Conservation (phyloP, 179 eudicot genomes). For the Beta lomatogona region DNA sequence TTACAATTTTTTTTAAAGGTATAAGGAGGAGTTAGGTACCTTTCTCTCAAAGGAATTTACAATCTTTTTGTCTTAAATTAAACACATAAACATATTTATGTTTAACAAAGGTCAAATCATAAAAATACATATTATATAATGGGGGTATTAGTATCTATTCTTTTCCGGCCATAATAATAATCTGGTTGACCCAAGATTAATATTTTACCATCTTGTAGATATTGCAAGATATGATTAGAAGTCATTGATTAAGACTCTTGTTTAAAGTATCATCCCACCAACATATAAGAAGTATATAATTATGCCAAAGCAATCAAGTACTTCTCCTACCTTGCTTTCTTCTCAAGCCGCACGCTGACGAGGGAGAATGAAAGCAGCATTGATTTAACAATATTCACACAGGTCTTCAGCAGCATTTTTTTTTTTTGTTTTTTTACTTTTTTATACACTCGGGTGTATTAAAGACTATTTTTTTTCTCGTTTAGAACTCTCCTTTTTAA, state of each 20-base stretch:
- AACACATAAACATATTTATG: no score
- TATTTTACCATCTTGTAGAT: conserved; percentile 5
- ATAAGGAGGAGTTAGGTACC: no score
- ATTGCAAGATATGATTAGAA: conserved; percentile 28
- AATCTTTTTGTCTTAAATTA: no score
- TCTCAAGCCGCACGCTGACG: conserved; percentile 29
- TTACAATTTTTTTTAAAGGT: no score
- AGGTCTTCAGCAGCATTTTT: not conserved
- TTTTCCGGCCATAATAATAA: not conserved
- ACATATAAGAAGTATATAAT: not conserved
- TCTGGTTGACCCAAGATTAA: conserved; percentile 20
- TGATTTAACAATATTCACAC: not conserved
- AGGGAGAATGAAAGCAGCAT: conserved; percentile 18
- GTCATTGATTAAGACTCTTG: conserved; percentile 24
- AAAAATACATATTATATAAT: no score
- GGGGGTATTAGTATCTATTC: not conserved
- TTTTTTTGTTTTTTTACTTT: not conserved
- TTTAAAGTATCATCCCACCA: conserved; percentile 22
- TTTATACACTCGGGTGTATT: no score
- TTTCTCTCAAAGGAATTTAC: no score
- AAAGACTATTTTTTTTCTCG: no score
- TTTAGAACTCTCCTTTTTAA: no score
- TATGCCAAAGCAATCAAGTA: conserved; percentile 28
- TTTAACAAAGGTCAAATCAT: not conserved
- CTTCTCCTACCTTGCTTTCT: conserved; percentile 25